Conservation (phyloP, 106 monocot species). For the Acorus gramineus region DNA sequence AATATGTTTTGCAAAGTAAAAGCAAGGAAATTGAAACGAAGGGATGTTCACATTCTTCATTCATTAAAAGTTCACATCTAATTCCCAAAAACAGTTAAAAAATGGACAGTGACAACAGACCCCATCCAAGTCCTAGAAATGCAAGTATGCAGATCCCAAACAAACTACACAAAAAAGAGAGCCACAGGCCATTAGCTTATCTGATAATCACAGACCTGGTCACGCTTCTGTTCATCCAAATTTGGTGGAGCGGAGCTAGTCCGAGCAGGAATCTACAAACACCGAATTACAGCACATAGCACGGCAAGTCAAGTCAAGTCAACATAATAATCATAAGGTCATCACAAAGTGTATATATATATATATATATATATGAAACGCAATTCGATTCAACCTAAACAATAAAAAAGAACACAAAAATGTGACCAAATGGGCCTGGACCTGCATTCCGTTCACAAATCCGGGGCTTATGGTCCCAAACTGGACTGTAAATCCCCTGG, state of each 20-base stretch:
- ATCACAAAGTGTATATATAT: not conserved
- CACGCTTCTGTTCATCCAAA: conserved; percentile 78
- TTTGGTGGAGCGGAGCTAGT: conserved; percentile 89
- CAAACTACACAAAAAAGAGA: too few relatives aligned
- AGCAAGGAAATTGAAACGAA: too few relatives aligned
- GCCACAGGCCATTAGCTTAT: too few relatives aligned
- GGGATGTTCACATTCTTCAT: too few relatives aligned
- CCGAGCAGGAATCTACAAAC: conserved; percentile 47
- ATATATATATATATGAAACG: not conserved
- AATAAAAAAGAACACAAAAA: not conserved
- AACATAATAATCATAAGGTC: not conserved
- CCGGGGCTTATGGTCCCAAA: conserved; percentile 71
- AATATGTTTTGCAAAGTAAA: too few relatives aligned
- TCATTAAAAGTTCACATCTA: too few relatives aligned
- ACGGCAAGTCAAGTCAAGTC: not conserved
- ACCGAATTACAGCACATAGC: not conserved
- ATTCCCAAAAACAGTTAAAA: too few relatives aligned
- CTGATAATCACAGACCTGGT: conserved; percentile 36
- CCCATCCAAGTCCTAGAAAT: too few relatives aligned
- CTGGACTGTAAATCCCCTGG: conserved; percentile 43
- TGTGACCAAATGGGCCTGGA: too few relatives aligned
- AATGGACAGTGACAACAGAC: too few relatives aligned
- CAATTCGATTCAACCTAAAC: not conserved
- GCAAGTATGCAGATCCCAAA: too few relatives aligned
- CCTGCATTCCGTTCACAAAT: conserved; percentile 65